Evolutionary conservation across 441 rosid genomes (phyloP).

Genomic region (Erysimum cheiri): DNA sequence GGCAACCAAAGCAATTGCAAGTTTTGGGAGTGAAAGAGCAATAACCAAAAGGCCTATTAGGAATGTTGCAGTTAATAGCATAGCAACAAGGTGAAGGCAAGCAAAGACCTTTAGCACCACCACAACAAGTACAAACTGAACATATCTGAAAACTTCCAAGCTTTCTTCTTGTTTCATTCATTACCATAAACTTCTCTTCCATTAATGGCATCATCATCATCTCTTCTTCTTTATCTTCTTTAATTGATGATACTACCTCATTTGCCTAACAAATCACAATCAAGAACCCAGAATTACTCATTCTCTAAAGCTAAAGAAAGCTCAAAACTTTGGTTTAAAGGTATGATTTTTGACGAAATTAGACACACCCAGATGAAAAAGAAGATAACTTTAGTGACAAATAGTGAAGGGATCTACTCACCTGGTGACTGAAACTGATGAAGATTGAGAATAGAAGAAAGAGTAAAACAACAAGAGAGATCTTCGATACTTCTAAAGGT

Average conservation of each 20-base stretch:
- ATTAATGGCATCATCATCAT: constrained; percentile 60
- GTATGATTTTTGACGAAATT: constrained; percentile 15
- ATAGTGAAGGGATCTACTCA: constrained; percentile 47
- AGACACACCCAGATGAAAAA: constrained; percentile 26
- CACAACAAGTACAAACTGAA: constrained; percentile 96
- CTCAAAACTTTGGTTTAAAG: constrained; percentile 26
- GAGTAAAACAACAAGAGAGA: constrained; percentile 26
- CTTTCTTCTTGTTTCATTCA: constrained; percentile 83
- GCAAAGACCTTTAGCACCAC: constrained; percentile 83
- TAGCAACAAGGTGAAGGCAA: constrained; percentile 94
- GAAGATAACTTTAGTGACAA: neutral
- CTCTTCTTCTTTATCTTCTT: constrained; percentile 27
- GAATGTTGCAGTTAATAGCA: constrained; percentile 97
- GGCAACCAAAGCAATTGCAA: constrained; percentile 97
- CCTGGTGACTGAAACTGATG: constrained; percentile 42
- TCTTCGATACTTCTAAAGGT: constrained; percentile 37
- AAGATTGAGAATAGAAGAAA: constrained; percentile 40
- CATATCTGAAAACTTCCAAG: constrained; percentile 89
- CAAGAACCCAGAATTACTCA: neutral
- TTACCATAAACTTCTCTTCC: constrained; percentile 67
- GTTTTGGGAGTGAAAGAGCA: constrained; percentile 97
- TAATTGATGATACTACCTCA: constrained; percentile 48
- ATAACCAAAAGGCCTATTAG: constrained; percentile 95
- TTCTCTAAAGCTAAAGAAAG: constrained; percentile 22
- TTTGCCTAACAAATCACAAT: constrained; percentile 53